Evolutionary conservation across 148 eudicot genomes (phyloP).

Genomic region (Nyssa sinensis): DNA sequence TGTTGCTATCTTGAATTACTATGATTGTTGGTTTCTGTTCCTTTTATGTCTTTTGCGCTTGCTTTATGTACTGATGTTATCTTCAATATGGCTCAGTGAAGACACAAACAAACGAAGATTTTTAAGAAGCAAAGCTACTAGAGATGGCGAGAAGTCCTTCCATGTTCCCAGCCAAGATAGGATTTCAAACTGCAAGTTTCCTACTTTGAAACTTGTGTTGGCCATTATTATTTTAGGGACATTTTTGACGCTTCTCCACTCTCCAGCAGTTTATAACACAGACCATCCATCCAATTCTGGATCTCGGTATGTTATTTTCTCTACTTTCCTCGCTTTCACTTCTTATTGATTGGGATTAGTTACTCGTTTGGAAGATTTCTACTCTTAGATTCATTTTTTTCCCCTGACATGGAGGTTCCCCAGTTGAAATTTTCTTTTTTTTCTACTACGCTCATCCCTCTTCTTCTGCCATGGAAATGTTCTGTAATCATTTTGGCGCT

Average conservation of each 20-base stretch:
- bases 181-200: slow-evolving; percentile 48
- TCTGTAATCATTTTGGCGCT: not conserved
- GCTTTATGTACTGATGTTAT: slow-evolving; percentile 5
- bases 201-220: slow-evolving; percentile 55
- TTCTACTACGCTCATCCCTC: not conserved
- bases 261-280: slow-evolving; percentile 60
- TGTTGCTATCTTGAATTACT: slow-evolving; percentile 1
- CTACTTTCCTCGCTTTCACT: not conserved
- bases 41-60: not conserved
- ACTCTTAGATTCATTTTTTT: not conserved
- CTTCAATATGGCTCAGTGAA: slow-evolving; percentile 49
- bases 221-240: slow-evolving; percentile 59
- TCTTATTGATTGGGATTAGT: not conserved
- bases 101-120: slow-evolving; percentile 73
- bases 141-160: slow-evolving; percentile 62
- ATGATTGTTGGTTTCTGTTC: slow-evolving; percentile 7
- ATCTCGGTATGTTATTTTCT: slow-evolving; percentile 41
- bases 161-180: slow-evolving; percentile 52
- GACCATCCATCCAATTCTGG: slow-evolving; percentile 42
- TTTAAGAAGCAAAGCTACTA: slow-evolving; percentile 53
- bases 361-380: not conserved
- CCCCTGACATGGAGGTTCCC: not conserved
- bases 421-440: not conserved
- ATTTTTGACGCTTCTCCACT: slow-evolving; percentile 48
- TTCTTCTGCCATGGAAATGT: not conserved